These are phyloP conservation scores for Fusarium sp. DNA, from an alignment of 2,329 filamentous ascomycete genomes.

Conservation along the genomic window DNA sequence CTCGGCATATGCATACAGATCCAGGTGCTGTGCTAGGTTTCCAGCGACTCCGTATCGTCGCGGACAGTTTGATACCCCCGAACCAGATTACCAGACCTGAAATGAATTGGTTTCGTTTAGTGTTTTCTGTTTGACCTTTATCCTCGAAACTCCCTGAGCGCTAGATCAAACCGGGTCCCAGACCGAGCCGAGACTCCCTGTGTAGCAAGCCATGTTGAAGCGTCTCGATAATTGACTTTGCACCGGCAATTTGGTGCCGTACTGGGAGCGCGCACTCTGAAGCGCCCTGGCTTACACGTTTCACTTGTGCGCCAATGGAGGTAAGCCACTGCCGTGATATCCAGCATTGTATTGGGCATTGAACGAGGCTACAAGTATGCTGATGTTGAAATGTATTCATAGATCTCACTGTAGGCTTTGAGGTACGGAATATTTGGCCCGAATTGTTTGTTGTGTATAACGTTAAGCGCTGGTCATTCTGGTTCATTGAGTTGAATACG, in stretches of 20 bases:
- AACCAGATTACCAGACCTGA: slow-evolving; percentile 1
- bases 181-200: slow-evolving; percentile 13
- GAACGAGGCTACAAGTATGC: neutral
- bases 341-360: neutral
- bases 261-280: neutral
- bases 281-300: slow-evolving; percentile 1
- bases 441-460: neutral
- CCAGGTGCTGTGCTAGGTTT: neutral
- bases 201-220: slow-evolving; percentile 1
- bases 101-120: neutral
- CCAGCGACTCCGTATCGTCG: neutral
- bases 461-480: neutral
- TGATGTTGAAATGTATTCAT: neutral
- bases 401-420: neutral
- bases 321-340: neutral
- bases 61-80: slow-evolving; percentile 30
- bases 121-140: slow-evolving; percentile 7
- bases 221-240: neutral
- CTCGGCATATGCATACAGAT: neutral
- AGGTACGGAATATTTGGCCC: neutral
- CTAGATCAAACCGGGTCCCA: slow-evolving; percentile 17
- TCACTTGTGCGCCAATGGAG: neutral
- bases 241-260: slow-evolving; percentile 13
- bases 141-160: slow-evolving; percentile 2
- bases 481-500: neutral